Conservation (phyloP, 805 yeast species). For the Hanseniaspora thailandica region DNA sequence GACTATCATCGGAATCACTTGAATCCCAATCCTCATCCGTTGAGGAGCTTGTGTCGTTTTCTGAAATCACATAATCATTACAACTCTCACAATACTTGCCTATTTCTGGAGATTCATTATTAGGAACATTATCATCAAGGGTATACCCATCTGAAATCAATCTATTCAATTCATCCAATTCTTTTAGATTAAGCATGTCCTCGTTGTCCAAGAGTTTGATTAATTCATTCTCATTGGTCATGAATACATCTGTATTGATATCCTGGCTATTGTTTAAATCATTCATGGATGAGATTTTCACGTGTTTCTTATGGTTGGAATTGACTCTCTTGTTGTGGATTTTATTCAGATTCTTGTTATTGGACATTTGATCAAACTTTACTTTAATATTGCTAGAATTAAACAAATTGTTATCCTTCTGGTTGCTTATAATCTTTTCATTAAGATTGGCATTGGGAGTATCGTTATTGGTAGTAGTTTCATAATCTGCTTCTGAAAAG, state of each 20-base stretch:
- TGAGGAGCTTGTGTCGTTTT: not conserved
- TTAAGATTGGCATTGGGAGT: not conserved
- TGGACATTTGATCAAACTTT: not conserved
- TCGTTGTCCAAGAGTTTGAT: constrained; percentile 6
- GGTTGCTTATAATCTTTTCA: not conserved
- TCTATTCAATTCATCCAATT: constrained; percentile 9
- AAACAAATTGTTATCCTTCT: not conserved
- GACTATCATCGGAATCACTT: constrained; percentile 6
- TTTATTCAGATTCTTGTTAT: not conserved
- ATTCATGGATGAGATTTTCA: not conserved
- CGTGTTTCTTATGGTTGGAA: not conserved
- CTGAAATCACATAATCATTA: not conserved
- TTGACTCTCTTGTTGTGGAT: not conserved
- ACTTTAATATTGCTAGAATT: not conserved
- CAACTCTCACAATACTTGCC: constrained; percentile 11
- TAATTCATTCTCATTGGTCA: not conserved
- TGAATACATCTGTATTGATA: not conserved
- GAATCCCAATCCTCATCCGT: constrained; percentile 1
- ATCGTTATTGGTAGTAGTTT: constrained; percentile 11
- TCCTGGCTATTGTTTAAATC: not conserved
- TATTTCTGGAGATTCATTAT: not conserved
- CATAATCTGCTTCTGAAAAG: constrained; percentile 14
- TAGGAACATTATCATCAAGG: not conserved
- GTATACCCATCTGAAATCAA: constrained; percentile 7
- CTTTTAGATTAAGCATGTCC: constrained; percentile 11